These are phyloP conservation scores for Teunomyces lycoperdinae DNA, from an alignment of 805 yeast genomes.

Conservation along the genomic window DNA sequence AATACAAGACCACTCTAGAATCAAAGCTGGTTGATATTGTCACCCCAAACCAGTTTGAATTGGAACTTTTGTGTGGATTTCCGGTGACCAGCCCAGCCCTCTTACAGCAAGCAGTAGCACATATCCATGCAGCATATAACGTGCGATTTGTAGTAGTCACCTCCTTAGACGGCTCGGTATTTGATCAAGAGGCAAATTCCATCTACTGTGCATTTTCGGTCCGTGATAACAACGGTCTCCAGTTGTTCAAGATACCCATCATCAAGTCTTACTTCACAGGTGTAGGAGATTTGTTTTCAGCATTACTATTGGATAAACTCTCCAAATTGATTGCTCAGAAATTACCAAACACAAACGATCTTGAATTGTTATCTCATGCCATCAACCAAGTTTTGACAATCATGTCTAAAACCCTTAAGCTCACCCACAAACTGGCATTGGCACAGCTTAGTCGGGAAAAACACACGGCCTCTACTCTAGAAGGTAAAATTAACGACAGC, in stretches of 20 bases:
- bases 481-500: constrained; percentile 54
- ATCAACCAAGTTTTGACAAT: constrained; percentile 56
- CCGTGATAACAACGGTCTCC: background rate
- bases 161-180: constrained; percentile 38
- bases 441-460: constrained; percentile 18
- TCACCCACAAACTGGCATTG: constrained; percentile 43
- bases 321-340: constrained; percentile 18
- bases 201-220: constrained; percentile 29
- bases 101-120: constrained; percentile 45
- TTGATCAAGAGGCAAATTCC: constrained; percentile 5
- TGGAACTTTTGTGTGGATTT: constrained; percentile 63
- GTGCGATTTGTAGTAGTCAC: constrained; percentile 68
- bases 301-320: constrained; percentile 66
- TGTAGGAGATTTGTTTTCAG: constrained; percentile 89
- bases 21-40: constrained; percentile 65
- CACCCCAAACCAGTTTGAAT: constrained; percentile 91
- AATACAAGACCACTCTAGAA: constrained; percentile 47
- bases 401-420: constrained; percentile 49
- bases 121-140: constrained; percentile 46
- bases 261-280: constrained; percentile 88
- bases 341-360: constrained; percentile 7
- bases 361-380: constrained; percentile 25
- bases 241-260: constrained; percentile 50
- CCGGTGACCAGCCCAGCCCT: constrained; percentile 38
- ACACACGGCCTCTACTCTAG: constrained; percentile 4